Percentiles rank a stretch among this genome's conserved stretches.
These are phyloP conservation scores for Neurospora crassa DNA, from an alignment of 2,329 filamentous ascomycete genomes.

Conservation along the genomic window DNA sequence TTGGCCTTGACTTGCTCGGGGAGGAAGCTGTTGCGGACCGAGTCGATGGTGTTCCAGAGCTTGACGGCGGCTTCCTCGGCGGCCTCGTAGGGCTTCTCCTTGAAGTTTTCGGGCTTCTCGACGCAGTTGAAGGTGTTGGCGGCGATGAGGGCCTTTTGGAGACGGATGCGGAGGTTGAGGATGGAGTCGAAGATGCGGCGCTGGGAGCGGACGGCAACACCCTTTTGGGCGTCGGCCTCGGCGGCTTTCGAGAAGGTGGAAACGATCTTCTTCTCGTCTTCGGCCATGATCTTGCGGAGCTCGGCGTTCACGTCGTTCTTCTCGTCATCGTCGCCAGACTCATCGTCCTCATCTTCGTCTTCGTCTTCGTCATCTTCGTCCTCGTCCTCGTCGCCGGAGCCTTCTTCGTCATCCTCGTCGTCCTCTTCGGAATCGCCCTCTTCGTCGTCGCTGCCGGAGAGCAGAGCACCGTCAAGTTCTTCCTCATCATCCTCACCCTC, in stretches of 20 bases:
- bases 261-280: conserved; percentile 57
- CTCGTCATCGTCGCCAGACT: conserved; percentile 23
- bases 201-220: conserved; percentile 76
- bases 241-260: conserved; percentile 53
- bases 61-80: conserved; percentile 80
- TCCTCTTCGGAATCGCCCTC: conserved; percentile 28
- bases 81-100: conserved; percentile 51
- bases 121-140: conserved; percentile 60
- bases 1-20: conserved; percentile 33
- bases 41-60: conserved; percentile 73
- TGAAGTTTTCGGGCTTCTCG: conserved; percentile 27
- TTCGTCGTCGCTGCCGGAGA: background rate
- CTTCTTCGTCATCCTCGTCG: conserved; percentile 22
- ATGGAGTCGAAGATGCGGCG: conserved; percentile 79
- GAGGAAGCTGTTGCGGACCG: conserved; percentile 53
- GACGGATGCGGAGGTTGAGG: conserved; percentile 79
- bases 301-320: conserved; percentile 39
- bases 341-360: conserved; percentile 26
- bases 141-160: conserved; percentile 83
- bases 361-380: conserved; percentile 27
- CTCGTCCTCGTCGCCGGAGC: conserved; percentile 26
- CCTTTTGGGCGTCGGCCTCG: conserved; percentile 74
- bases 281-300: conserved; percentile 56
- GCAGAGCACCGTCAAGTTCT: conserved; percentile 12
- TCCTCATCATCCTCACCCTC: conserved; percentile 23